A percentile compares a stretch with the other conserved stretches of the same genome.
These are phyloP conservation scores for Aspergillus eucalypticola DNA, from an alignment of 2,329 filamentous ascomycete genomes.

Conservation along the genomic window DNA sequence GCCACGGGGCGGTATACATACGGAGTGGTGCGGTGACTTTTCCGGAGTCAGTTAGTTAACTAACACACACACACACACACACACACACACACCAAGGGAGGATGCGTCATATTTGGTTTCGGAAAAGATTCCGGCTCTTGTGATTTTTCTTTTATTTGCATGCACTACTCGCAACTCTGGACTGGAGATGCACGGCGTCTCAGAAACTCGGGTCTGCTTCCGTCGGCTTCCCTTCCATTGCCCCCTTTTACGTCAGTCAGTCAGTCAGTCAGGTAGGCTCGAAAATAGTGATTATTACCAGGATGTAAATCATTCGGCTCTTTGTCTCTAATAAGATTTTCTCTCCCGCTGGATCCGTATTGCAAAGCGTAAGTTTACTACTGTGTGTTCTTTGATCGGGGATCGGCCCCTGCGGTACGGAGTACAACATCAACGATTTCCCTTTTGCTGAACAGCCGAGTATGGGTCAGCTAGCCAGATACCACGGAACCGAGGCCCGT, in stretches of 20 bases:
- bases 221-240: neutral
- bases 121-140: constrained; percentile 6
- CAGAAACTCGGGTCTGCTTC: constrained; percentile 4
- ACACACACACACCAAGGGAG: neutral
- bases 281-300: neutral
- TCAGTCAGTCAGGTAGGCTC: neutral
- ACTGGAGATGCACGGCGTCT: neutral
- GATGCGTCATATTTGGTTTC: constrained; percentile 5
- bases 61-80: neutral
- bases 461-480: neutral
- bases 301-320: neutral
- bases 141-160: neutral
- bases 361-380: neutral
- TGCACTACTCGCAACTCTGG: neutral
- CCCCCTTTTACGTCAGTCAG: neutral
- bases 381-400: neutral
- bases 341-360: neutral
- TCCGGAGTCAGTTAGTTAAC: too few relatives aligned
- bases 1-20: too few relatives aligned
- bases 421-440: neutral
- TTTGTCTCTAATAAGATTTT: too few relatives aligned
- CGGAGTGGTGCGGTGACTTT: too few relatives aligned
- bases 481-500: neutral
- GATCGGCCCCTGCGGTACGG: neutral
- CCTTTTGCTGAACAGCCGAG: neutral